Evolutionary conservation across 2,329 filamentous ascomycete species (phyloP).

Genomic region (Trichoderma sp.): DNA sequence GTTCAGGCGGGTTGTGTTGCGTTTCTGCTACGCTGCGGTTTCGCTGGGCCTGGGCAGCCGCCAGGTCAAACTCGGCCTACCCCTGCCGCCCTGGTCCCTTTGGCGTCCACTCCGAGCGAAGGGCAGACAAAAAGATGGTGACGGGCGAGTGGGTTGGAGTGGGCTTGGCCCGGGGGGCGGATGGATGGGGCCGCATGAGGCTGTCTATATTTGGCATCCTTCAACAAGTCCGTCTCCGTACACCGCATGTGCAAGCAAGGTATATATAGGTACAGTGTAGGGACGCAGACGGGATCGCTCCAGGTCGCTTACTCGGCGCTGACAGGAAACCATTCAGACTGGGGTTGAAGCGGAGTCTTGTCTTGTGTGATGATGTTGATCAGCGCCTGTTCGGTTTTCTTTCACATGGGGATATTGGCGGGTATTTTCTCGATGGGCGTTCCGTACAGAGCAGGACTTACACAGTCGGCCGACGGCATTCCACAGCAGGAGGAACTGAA

Average conservation of each 20-base stretch:
- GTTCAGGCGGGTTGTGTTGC: background rate
- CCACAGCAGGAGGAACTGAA: no score
- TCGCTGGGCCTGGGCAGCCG: conserved; percentile 1
- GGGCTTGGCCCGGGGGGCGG: background rate
- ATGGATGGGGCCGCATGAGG: conserved; percentile 10
- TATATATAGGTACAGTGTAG: conserved; percentile 4
- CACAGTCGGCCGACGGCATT: no score
- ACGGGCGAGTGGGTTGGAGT: conserved; percentile 14
- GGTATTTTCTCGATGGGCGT: no score
- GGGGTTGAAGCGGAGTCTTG: background rate
- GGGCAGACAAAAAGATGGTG: conserved; percentile 8
- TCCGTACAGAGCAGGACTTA: no score
- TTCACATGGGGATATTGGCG: no score
- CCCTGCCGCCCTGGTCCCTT: background rate
- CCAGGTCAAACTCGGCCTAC: conserved; percentile 1
- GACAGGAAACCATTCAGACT: background rate
- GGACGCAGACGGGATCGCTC: background rate
- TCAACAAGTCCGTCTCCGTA: background rate
- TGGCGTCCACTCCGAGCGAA: background rate
- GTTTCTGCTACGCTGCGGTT: conserved; percentile 1
- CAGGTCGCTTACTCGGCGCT: conserved; percentile 14
- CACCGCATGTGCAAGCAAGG: conserved; percentile 4
- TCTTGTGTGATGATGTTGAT: background rate
- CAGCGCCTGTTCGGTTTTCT: background rate
- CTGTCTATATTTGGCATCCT: conserved; percentile 23